Base-by-base conservation (phyloP, 805 yeast species). In the Ogataea nakhonphanomensis region DNA sequence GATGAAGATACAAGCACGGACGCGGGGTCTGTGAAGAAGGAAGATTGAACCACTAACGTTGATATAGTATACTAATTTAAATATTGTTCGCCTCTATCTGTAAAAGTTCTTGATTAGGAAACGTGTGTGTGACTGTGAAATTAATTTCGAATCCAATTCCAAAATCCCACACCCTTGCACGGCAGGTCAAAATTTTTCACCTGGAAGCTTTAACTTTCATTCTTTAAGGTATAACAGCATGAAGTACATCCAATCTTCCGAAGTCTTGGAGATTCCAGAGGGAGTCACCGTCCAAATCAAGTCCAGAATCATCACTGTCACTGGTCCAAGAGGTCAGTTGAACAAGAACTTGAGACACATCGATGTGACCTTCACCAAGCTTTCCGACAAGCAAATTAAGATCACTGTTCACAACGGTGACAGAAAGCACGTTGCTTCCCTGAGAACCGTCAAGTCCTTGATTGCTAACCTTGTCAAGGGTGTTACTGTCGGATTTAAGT, bases 381-480 rank as follows among this genome's bases (percentile, higher is more conserved):
- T 85, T 54, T 69, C 72, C 66, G 74, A 78, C 75, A 75, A 66
- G 55, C 79, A 76, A 62, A 76, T 93, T 74, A 85, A 84, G 76
- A 79, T 93, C 69, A 78, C 89, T 60, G 96, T 93, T 58, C 95
- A 85, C 84, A 88, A 91, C 71, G 99, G 98, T 78, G 96, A 88
- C 85, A 87, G 98, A 82, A 91, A 91, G 84, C 99, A 93, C 77
- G 98, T 93, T 71, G 99, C 99, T 70, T 85, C 96, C 67, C 79
- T 93, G 71, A 90, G 98, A 81, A 91, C 99, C 51, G 98, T 93
- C 72, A 90, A 88, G 78, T 87, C 98, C 55, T 77, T 93, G 69
- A 79, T 93, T 64, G 68, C 87, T 68, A 93, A 93, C 86, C 74
- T 93, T 81, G 72, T 93, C 75, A 86, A 85, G 59, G 99, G 99